These are phyloP conservation scores for Clarireedia sp. DNA, from an alignment of 2,329 filamentous ascomycete genomes.

Conservation along the genomic window DNA sequence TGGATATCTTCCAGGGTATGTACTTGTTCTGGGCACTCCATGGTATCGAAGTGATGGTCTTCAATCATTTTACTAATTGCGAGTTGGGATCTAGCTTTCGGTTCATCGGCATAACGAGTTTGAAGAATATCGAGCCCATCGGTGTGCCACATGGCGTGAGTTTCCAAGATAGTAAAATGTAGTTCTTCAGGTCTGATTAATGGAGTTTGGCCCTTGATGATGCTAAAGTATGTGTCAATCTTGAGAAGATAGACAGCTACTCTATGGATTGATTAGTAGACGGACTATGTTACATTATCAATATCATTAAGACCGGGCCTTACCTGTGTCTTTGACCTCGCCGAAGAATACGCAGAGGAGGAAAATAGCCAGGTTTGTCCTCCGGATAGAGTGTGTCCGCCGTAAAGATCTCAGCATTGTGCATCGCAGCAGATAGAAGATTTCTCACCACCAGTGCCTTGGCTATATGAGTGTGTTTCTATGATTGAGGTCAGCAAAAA, in stretches of 20 bases:
- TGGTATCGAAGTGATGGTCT: constrained; percentile 1
- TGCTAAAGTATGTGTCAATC: constrained; percentile 33
- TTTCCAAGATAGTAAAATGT: constrained; percentile 29
- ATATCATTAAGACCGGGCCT: background rate
- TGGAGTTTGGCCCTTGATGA: constrained; percentile 29
- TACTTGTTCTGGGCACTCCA: constrained; percentile 1
- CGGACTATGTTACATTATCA: background rate
- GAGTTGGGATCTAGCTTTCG: constrained; percentile 24
- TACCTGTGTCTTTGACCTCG: constrained; percentile 33
- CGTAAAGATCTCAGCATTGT: constrained; percentile 33
- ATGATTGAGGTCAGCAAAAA: background rate
- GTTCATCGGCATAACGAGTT: constrained; percentile 29
- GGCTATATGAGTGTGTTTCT: constrained; percentile 17
- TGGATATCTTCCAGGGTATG: constrained; percentile 22
- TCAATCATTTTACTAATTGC: constrained; percentile 16
- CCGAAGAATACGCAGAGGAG: constrained; percentile 30
- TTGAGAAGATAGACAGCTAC: constrained; percentile 32
- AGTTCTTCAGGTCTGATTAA: constrained; percentile 33
- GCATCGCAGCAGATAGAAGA: constrained; percentile 30
- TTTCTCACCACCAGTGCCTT: constrained; percentile 31
- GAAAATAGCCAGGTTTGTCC: constrained; percentile 33
- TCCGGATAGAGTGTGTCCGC: constrained; percentile 31
- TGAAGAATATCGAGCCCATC: constrained; percentile 33
- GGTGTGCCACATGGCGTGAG: constrained; percentile 33
- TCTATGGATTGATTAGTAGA: constrained; percentile 22